Evolutionary conservation across 495 filamentous ascomycete species (phyloP).

Genomic region (Echria macrotheca): DNA sequence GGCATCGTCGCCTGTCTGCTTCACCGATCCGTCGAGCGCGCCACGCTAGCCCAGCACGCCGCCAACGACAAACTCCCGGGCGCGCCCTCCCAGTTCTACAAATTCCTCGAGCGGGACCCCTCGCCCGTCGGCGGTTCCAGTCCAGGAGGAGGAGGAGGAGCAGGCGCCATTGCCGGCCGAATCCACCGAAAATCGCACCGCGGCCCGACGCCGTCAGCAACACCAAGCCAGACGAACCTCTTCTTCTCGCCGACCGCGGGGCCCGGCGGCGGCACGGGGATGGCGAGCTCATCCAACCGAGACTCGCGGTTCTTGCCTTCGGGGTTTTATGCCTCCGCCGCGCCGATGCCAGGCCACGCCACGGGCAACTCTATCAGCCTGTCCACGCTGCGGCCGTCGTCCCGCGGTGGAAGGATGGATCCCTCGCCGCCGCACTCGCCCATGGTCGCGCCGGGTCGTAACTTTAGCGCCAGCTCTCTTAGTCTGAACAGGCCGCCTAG

Average conservation of each 20-base stretch:
- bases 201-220: conserved; percentile 38
- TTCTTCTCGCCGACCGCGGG: conserved; percentile 96
- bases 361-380: conserved; percentile 48
- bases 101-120: conserved; percentile 51
- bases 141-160: no score
- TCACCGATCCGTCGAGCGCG: conserved; percentile 79
- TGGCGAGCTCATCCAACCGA: conserved; percentile 48
- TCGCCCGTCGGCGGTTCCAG: conserved; percentile 57
- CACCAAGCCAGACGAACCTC: conserved; percentile 53
- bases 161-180: conserved; percentile 23
- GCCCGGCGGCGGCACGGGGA: conserved; percentile 22
- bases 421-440: conserved; percentile 68
- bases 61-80: conserved; percentile 59
- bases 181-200: conserved; percentile 34
- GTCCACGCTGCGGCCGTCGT: conserved; percentile 50
- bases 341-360: conserved; percentile 32
- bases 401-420: conserved; percentile 45
- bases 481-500: conserved; percentile 62
- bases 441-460: conserved; percentile 27
- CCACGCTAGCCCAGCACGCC: conserved; percentile 62
- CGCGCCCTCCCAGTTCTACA: conserved; percentile 51
- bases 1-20: conserved; percentile 85
- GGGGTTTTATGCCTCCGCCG: conserved; percentile 77
- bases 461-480: conserved; percentile 62
- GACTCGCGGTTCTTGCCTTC: conserved; percentile 75